Percentiles rank a stretch among this genome's conserved stretches.
Conservation (phyloP, 1,284 basidiomycete species). For the Ustilago lituana region DNA sequence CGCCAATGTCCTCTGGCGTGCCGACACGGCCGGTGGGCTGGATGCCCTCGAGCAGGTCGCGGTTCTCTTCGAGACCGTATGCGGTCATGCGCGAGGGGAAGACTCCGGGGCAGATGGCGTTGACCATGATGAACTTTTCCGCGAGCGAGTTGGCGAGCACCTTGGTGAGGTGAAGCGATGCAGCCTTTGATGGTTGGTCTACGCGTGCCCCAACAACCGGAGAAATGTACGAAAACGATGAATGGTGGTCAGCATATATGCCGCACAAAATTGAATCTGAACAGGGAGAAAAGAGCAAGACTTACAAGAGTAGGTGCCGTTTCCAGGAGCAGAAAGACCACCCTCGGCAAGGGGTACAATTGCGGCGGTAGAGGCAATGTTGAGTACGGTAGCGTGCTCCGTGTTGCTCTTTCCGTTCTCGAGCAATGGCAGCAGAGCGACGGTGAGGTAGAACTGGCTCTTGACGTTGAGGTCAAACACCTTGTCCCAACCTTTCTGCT, state of each 20-base stretch:
- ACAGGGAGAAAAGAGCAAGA: not conserved
- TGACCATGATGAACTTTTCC: conserved; percentile 72
- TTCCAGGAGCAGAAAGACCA: conserved; percentile 72
- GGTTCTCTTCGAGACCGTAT: conserved; percentile 74
- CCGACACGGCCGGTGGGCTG: conserved; percentile 72
- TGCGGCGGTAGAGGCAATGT: conserved; percentile 81
- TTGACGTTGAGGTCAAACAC: conserved; percentile 65
- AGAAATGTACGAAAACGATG: not conserved
- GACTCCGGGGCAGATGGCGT: conserved; percentile 81
- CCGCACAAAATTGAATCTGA: no score
- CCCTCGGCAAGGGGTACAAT: conserved; percentile 72
- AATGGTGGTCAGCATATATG: conserved; percentile 6
- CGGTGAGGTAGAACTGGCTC: conserved; percentile 66
- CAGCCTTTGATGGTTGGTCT: conserved; percentile 75
- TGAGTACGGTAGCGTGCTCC: conserved; percentile 75
- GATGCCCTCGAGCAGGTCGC: conserved; percentile 60
- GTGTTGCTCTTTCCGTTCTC: conserved; percentile 58
- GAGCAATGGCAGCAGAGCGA: conserved; percentile 61
- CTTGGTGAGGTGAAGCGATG: conserved; percentile 82
- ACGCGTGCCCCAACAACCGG: no score
- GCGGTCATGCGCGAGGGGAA: conserved; percentile 90
- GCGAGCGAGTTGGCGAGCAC: conserved; percentile 78
- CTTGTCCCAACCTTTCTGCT: conserved; percentile 77
- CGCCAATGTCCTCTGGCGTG: conserved; percentile 77
- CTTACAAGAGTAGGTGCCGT: conserved; percentile 83